Evolutionary conservation across 202 grass and related monocot species (phyloP), one percentile per base, ranked within the genome.

Genomic region (Setaria italica): DNA sequence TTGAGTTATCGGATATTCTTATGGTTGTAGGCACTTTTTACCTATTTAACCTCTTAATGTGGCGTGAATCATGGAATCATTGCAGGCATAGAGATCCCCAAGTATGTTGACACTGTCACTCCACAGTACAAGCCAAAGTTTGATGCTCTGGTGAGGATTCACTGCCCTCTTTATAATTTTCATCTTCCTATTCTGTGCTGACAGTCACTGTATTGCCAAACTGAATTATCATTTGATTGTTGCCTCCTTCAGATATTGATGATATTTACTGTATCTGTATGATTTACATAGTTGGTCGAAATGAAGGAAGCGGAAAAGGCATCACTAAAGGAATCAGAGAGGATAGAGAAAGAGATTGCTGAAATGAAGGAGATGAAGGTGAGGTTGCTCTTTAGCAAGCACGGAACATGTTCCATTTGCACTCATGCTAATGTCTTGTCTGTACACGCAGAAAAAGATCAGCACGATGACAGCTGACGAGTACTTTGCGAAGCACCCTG

Each of bases 111-210:
- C 68, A 95, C 84, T 15, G 91, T 95, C 77, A 98, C 91, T 91
- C 95, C 95, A 77, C 77, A 94, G 65, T 98, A 92, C 71, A 89
- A 98, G 76, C 95, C 90, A 64, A 95, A 94, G 78, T 98, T 95
- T 85, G 91, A 98, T 82, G 87, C 88, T 34, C 86, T 95, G 78
- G 95, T 98, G 85, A 90, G 88, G 48, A 50, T 60, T 67, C 69
- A 51, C 4, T 16, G 6, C 30, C 42, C 12, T 70, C 30, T 70
- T 62, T 56, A 72, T 66, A 75, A 34, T 35, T 49, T 63, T 33
- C 54, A 57, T 3, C 3, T 85, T 76, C 57, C 6, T 80, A 21
- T 79, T 53, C 0, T 86, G 34, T 19, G 1, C 6, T 71, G 15
- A 32, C 39, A 17, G 0, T 63, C 0, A 41, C 14, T 62, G 3